Evolutionary conservation across 2,329 filamentous ascomycete species (phyloP), one percentile per base, ranked within the genome.

Genomic region (Cladosporium halotolerans): DNA sequence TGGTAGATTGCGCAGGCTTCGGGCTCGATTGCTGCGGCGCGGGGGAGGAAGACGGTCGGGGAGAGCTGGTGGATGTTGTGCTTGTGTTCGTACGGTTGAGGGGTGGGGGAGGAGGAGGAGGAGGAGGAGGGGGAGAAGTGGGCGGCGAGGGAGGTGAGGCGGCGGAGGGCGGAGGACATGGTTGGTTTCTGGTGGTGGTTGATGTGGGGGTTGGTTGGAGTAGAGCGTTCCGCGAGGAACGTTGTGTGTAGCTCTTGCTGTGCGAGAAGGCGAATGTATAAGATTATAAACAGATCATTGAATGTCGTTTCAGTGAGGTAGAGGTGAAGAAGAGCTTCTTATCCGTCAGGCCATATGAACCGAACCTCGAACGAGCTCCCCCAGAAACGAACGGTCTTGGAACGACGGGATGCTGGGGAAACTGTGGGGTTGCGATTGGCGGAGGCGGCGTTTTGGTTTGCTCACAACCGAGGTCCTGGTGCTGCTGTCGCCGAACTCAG

Each of bases 11-110:
- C 92, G 59, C 73, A 59, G 63, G 82, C 80, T 65, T 91, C 76
- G 5, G 92, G 92, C 71, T 96, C 92, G 64, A 97, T 93, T 43
- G 81, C 77, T 6, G 91, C 91, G 14, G 92, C 90, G 50, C 92
- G 85, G 60, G 88, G 86, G 18, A 95, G 76, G 68, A 96, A 96
- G 70, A 83, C 85, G 2, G 91, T 96, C 0, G 92, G 92, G 1
- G 89, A 91, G 31, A 97, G 81, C 13, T 85, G 82, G 70, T 92
- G 87, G 63, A 87, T 79, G 69, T 89, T 82, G 64, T 75, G 76
- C 55, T 63, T 70, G 59, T 75, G 76, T 56, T 68, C 64, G 59
- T 51, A 57, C 39, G 58, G 59, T n/a, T 63, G 61, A 18, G 58
- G 55, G n/a, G 59, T 57, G 11, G 45, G 28, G 28, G 58, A 47